Conservation (phyloP, 441 rosid genomes). For the Gossypium gossypioides region DNA sequence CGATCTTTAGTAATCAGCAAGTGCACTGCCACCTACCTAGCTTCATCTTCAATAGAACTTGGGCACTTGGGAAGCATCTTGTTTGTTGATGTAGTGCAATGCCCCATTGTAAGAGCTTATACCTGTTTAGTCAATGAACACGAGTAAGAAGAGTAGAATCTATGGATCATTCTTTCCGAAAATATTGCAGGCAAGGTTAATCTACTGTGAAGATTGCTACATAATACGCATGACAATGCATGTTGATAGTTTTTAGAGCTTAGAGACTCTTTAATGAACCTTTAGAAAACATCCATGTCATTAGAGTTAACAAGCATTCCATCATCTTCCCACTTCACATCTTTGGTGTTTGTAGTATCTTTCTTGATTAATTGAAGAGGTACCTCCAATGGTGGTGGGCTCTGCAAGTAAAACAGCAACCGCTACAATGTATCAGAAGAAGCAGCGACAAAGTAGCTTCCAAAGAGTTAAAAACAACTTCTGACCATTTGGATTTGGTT, state of each 20-base stretch:
- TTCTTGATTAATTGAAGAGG: conserved; percentile 46
- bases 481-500: background rate
- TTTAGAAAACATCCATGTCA: conserved; percentile 63
- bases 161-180: background rate
- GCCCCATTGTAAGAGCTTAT: background rate
- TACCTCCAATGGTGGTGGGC: conserved; percentile 60
- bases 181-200: background rate
- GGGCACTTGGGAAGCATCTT: background rate
- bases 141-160: background rate
- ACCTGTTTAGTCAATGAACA: background rate
- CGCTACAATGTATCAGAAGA: background rate
- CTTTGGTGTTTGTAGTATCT: conserved; percentile 53
- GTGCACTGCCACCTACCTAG: background rate
- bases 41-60: background rate
- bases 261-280: conserved; percentile 1
- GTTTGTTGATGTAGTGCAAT: background rate
- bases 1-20: background rate
- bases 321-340: conserved; percentile 72
- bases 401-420: conserved; percentile 36
- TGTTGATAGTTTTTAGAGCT: background rate
- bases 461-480: background rate
- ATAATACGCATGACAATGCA: background rate
- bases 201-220: background rate
- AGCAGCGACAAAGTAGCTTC: background rate
- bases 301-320: conserved; percentile 59